A percentile compares a stretch with the other conserved stretches of the same genome.
phyloP scores from a whole-genome alignment of 176 grass and related monocot species.

The Carex parvula region DNA sequence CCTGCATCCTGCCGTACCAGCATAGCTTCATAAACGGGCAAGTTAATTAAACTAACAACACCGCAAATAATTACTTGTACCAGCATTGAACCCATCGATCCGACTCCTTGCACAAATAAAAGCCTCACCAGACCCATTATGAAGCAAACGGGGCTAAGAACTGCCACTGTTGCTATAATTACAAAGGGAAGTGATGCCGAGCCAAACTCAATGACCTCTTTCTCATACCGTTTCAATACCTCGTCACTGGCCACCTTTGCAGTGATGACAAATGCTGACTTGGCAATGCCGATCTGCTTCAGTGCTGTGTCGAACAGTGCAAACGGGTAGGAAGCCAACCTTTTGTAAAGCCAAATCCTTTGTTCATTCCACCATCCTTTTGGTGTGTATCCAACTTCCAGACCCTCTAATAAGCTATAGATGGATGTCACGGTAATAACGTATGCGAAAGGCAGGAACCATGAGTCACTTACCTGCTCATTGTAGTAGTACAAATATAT shows the following conservation, averaged over 20 bases:
- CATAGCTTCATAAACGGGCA: slow-evolving; percentile 43
- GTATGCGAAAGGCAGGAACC: slow-evolving; percentile 57
- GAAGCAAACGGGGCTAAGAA: slow-evolving; percentile 26
- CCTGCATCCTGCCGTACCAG: slow-evolving; percentile 32
- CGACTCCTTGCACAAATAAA: slow-evolving; percentile 5
- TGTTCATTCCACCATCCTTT: slow-evolving; percentile 75
- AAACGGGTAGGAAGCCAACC: slow-evolving; percentile 59
- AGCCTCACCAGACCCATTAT: slow-evolving; percentile 4
- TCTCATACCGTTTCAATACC: slow-evolving; percentile 28
- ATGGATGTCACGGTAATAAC: slow-evolving; percentile 30
- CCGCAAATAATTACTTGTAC: slow-evolving; percentile 26
- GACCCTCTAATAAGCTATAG: slow-evolving; percentile 45
- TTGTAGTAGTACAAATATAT: neutral
- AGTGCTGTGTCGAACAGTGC: slow-evolving; percentile 32
- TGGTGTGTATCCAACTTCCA: slow-evolving; percentile 41
- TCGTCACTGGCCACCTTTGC: slow-evolving; percentile 43
- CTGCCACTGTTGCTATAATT: slow-evolving; percentile 26
- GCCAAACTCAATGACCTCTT: slow-evolving; percentile 41
- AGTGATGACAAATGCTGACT: slow-evolving; percentile 47
- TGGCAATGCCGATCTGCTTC: slow-evolving; percentile 41
- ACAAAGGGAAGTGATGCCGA: slow-evolving; percentile 30
- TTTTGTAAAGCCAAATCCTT: slow-evolving; percentile 59
- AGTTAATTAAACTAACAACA: slow-evolving; percentile 26
- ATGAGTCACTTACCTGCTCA: slow-evolving; percentile 46
- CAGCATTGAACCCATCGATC: slow-evolving; percentile 11